A percentile compares a stretch with the other conserved stretches of the same genome.
Evolutionary conservation across 2,329 filamentous ascomycete species (phyloP).

Genomic region (Aspergillus alliaceus): DNA sequence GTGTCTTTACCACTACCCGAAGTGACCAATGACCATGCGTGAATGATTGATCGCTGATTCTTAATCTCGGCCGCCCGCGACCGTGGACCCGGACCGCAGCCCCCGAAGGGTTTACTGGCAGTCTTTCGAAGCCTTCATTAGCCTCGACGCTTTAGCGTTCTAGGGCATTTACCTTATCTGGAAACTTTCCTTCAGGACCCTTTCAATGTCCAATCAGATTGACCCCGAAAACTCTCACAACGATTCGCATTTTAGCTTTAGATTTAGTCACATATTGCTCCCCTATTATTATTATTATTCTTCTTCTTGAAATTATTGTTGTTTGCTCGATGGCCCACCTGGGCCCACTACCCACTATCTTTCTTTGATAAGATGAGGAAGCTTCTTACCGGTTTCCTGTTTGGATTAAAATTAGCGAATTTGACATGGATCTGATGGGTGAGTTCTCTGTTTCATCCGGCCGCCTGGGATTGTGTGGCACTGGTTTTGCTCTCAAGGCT

Average conservation of each 20-base stretch:
- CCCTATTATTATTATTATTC: neutral
- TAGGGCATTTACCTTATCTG: constrained; percentile 3
- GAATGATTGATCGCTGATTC: neutral
- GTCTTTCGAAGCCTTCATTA: neutral
- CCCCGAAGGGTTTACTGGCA: constrained; percentile 7
- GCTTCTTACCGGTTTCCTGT: neutral
- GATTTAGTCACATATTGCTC: neutral
- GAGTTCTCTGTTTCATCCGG: constrained; percentile 13
- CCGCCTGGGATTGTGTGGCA: constrained; percentile 10
- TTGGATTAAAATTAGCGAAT: constrained; percentile 8
- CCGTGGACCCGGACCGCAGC: constrained; percentile 11
- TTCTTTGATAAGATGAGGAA: neutral
- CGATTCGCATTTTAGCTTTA: neutral
- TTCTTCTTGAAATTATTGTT: no score
- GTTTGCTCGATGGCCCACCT: no score
- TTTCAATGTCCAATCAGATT: neutral
- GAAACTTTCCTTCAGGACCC: neutral
- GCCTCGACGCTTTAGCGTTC: neutral
- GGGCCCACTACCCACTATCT: neutral
- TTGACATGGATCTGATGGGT: neutral
- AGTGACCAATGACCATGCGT: neutral
- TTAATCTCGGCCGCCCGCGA: constrained; percentile 7
- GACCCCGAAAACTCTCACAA: neutral
- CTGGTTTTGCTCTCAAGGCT: neutral
- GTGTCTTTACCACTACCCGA: neutral